These are phyloP conservation scores for Penicillium corylophilum DNA, from an alignment of 2,329 filamentous ascomycete genomes.

Conservation along the genomic window DNA sequence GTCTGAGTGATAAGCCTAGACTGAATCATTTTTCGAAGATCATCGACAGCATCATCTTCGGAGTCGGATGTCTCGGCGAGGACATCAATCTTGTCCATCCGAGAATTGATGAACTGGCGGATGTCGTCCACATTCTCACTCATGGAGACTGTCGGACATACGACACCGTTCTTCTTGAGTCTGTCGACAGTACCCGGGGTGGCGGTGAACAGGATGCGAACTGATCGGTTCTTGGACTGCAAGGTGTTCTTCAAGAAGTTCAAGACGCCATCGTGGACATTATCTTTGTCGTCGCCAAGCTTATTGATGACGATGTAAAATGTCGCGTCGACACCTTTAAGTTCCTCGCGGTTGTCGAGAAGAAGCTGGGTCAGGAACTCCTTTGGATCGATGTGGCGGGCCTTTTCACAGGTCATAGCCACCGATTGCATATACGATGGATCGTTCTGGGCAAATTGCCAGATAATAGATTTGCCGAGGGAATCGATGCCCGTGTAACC, in stretches of 20 bases:
- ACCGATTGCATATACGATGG: conserved; percentile 10
- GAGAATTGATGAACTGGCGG: conserved; percentile 22
- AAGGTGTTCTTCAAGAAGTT: neutral
- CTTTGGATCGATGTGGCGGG: conserved; percentile 2
- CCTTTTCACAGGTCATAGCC: neutral
- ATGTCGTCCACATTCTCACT: neutral
- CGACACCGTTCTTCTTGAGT: neutral
- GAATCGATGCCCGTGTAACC: neutral
- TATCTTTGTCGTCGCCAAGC: neutral
- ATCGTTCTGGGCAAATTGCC: conserved; percentile 9
- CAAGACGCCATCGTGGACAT: neutral
- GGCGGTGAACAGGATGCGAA: conserved; percentile 6
- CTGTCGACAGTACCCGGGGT: neutral
- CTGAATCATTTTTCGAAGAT: conserved; percentile 21
- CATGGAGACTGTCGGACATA: neutral
- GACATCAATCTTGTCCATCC: conserved; percentile 27
- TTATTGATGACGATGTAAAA: conserved; percentile 12
- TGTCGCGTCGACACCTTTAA: conserved; percentile 1
- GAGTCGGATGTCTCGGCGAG: conserved; percentile 24
- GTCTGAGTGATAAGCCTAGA: conserved; percentile 21
- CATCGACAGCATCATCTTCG: conserved; percentile 14
- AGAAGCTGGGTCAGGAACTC: conserved; percentile 3
- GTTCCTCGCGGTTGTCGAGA: conserved; percentile 1
- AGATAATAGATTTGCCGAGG: conserved; percentile 8
- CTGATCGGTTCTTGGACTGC: neutral